Conservation (phyloP, 2,329 filamentous ascomycete species). For the Fusarium falciforme region DNA sequence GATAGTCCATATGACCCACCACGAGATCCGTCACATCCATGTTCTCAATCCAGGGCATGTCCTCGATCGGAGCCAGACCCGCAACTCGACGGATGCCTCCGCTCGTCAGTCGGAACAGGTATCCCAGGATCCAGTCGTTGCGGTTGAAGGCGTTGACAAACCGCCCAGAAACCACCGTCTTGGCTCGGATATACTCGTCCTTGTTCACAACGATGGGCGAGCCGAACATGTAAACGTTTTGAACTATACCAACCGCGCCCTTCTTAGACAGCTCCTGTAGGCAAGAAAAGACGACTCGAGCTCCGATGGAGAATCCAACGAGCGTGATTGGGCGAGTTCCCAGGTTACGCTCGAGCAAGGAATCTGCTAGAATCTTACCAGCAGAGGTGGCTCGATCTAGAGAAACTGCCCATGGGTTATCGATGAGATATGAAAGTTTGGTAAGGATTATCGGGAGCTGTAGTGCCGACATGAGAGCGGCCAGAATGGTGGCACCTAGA, state of each 20-base stretch:
- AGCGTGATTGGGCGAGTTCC: slow-evolving; percentile 92
- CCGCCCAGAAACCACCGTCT: slow-evolving; percentile 88
- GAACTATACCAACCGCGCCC: slow-evolving; percentile 86
- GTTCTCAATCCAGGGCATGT: slow-evolving; percentile 86
- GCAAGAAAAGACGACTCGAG: slow-evolving; percentile 92
- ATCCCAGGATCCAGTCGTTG: slow-evolving; percentile 97
- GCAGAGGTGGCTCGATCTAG: slow-evolving; percentile 88
- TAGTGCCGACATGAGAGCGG: slow-evolving; percentile 90
- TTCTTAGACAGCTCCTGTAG: slow-evolving; percentile 86
- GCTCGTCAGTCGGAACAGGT: slow-evolving; percentile 93
- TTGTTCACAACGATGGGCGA: slow-evolving; percentile 91
- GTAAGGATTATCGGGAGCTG: slow-evolving; percentile 93
- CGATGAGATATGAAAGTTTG: slow-evolving; percentile 94
- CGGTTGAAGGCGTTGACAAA: slow-evolving; percentile 95
- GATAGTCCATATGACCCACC: slow-evolving; percentile 96
- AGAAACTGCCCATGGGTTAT: slow-evolving; percentile 99
- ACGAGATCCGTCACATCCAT: slow-evolving; percentile 88
- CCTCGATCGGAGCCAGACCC: slow-evolving; percentile 81
- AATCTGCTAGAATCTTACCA: slow-evolving; percentile 93
- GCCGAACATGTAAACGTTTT: slow-evolving; percentile 96
- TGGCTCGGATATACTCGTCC: slow-evolving; percentile 86
- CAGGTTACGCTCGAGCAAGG: slow-evolving; percentile 89
- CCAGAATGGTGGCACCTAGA: slow-evolving; percentile 87
- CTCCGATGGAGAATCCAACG: slow-evolving; percentile 93
- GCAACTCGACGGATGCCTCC: slow-evolving; percentile 92